Evolutionary conservation across 176 grass and related monocot genomes (phyloP).

Genomic region (Alopecurus myosuroides): DNA sequence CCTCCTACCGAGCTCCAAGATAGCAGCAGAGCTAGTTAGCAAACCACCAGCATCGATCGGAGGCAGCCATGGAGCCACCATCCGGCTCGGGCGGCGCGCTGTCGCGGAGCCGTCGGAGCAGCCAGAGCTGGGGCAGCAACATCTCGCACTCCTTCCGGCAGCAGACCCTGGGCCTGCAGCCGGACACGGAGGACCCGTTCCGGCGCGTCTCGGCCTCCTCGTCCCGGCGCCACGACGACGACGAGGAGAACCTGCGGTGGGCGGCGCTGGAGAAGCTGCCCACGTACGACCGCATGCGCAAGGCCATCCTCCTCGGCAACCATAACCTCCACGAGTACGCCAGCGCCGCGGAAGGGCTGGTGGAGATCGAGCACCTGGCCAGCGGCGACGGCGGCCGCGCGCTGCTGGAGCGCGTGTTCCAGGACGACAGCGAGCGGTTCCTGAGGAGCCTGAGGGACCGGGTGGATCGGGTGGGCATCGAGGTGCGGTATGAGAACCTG

Average conservation of each 20-base stretch:
- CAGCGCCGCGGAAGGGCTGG: constrained; percentile 27
- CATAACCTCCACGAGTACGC: neutral
- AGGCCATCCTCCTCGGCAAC: constrained; percentile 44
- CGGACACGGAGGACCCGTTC: constrained; percentile 44
- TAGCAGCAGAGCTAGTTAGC: too few species aligned
- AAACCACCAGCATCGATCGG: too few species aligned
- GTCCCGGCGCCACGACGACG: constrained; percentile 36
- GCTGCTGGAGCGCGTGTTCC: constrained; percentile 41
- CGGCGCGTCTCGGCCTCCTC: neutral
- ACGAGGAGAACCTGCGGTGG: constrained; percentile 88
- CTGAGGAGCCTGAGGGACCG: constrained; percentile 43
- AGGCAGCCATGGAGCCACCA: neutral
- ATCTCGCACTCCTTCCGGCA: constrained; percentile 39
- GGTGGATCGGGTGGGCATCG: constrained; percentile 71
- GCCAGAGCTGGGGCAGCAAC: constrained; percentile 9
- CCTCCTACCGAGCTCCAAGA: too few species aligned
- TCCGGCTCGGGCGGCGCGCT: neutral
- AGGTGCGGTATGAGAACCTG: constrained; percentile 64
- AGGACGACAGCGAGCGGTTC: constrained; percentile 75
- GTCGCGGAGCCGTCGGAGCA: constrained; percentile 19
- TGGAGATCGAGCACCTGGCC: constrained; percentile 42
- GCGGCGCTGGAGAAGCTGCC: constrained; percentile 93
- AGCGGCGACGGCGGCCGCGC: constrained; percentile 1
- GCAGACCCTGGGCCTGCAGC: neutral
- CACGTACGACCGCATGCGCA: constrained; percentile 79